Base-by-base conservation (phyloP, 345 rosid species). In the Physaria fendleri region DNA sequence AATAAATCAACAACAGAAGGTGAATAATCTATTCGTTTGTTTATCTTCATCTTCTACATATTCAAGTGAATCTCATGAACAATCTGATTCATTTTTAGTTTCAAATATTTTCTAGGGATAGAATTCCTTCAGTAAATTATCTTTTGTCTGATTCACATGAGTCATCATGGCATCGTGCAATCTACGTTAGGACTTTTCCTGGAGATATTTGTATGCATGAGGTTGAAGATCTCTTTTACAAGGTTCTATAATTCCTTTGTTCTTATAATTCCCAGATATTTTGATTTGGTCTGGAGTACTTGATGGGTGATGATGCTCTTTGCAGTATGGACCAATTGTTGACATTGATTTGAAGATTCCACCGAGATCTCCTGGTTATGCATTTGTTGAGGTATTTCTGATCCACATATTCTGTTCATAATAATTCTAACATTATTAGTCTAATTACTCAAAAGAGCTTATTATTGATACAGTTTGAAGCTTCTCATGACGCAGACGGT, bases 321-420 rank as follows among this genome's bases (percentile, higher is more conserved):
- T 78, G 57, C 77, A 89, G 99, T 93, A 89, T 62, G 99, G 99
- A 17, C 91, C 88, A 9, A 83, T 93, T 72, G 93, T 84, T 32
- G 89, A 89, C 62, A 77, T 93, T 41, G 99, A 93, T 39, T 71
- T 93, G 82, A 93, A 87, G 83, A 75, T 93, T 57, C 97, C 99
- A 27, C 99, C 95, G 17, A 83, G 97, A 61, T 95, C 97, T 13
- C 99, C 97, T 0, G 99, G 95, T 64, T 93, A 86, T 69, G 99
- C 97, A 17, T 93, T 93, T 68, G 90, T 93, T 23, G 95, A 89
- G 97, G 99, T 93, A 63, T 14, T 67, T 53, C 27, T 15, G 23
- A 24, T 8, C 8, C 32, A n/a, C n/a, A n/a, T n/a, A n/a, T n/a
- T n/a, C n/a, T n/a, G n/a, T 44, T 34, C 17, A 5, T 8, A 11